A percentile compares a stretch with the other conserved stretches of the same genome.
Evolutionary conservation across 345 rosid species (phyloP).

Genomic region (Eutrema yunnanense): DNA sequence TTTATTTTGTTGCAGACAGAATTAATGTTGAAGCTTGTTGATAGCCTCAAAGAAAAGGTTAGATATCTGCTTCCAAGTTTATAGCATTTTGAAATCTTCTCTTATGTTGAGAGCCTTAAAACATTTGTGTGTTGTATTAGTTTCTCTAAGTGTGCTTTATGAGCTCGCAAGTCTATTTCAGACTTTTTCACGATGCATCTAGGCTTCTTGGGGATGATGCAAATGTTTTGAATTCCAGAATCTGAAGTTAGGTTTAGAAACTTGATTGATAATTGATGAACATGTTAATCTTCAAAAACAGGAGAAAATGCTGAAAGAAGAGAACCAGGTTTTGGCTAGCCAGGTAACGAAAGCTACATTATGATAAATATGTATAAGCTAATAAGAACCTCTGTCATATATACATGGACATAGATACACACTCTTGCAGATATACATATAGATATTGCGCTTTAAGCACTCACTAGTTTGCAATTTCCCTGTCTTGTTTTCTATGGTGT

Average conservation of each 20-base stretch:
- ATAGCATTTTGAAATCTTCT: not conserved
- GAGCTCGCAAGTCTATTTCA: not conserved
- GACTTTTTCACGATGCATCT: not conserved
- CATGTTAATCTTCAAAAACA: slow-evolving; percentile 1
- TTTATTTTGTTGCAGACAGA: slow-evolving; percentile 19
- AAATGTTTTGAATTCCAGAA: not conserved
- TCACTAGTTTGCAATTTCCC: not conserved
- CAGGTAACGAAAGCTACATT: slow-evolving; percentile 16
- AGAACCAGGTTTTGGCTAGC: slow-evolving; percentile 20
- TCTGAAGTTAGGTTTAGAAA: not conserved
- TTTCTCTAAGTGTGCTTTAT: not conserved
- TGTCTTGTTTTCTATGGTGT: not conserved
- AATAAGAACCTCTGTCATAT: not conserved
- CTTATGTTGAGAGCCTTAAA: not conserved
- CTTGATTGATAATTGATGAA: slow-evolving; percentile 5
- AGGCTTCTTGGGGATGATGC: not conserved
- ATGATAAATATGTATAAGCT: not conserved
- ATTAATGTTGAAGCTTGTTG: slow-evolving; percentile 25
- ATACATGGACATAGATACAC: not conserved
- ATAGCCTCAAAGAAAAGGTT: slow-evolving; percentile 31
- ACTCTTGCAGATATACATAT: not conserved
- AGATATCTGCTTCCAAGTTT: not conserved
- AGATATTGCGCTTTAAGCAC: not conserved
- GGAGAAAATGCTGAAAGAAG: slow-evolving; percentile 24
- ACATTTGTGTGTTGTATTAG: not conserved